Conservation (phyloP, 2,329 filamentous ascomycete genomes). For the Nemania sp. region DNA sequence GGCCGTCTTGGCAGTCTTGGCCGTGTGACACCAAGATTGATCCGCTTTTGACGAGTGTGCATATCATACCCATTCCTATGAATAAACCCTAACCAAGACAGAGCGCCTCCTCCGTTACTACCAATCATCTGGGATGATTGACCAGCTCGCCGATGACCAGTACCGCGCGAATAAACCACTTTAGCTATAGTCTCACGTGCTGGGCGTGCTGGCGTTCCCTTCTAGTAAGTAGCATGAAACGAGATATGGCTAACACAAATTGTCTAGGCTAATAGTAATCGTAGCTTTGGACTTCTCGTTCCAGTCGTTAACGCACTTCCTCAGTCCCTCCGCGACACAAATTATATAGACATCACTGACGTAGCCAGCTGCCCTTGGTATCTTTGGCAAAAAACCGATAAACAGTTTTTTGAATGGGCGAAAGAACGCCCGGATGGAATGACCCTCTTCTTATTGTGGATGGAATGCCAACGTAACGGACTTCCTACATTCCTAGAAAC, state of each 20-base stretch:
- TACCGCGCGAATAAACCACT: constrained; percentile 41
- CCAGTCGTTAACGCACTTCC: constrained; percentile 2
- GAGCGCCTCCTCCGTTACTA: constrained; percentile 42
- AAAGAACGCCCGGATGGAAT: not conserved
- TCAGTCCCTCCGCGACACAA: not conserved
- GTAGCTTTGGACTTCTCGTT: not conserved
- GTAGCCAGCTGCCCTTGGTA: not conserved
- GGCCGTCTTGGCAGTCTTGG: no score
- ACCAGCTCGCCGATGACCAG: constrained; percentile 30
- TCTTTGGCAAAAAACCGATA: not conserved
- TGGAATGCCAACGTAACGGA: not conserved
- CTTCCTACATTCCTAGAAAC: not conserved
- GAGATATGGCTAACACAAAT: not conserved
- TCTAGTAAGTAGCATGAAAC: not conserved
- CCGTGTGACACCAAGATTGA: no score
- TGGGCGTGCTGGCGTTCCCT: not conserved
- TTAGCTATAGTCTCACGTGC: not conserved
- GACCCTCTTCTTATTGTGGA: not conserved
- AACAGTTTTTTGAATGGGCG: not conserved
- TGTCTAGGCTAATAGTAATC: not conserved
- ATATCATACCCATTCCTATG: not conserved
- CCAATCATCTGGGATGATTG: constrained; percentile 40
- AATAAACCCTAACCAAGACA: constrained; percentile 6
- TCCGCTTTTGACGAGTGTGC: constrained; percentile 36
- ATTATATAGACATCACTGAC: not conserved